phyloP scores from a whole-genome alignment of 2,329 filamentous ascomycete genomes.

The Aspergillus felis region DNA sequence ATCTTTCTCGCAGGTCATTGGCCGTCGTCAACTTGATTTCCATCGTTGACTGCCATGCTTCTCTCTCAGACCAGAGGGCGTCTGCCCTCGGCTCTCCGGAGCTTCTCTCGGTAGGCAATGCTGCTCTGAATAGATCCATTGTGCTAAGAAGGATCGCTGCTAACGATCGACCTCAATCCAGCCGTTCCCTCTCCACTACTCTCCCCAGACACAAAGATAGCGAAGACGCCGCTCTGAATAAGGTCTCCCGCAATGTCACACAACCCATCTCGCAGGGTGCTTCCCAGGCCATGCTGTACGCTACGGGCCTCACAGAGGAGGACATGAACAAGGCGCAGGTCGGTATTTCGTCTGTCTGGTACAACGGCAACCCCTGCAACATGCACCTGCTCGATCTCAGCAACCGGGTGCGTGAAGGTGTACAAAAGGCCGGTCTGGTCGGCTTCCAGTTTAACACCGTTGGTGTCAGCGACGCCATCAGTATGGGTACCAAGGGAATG shows the following conservation, averaged over 20 bases:
- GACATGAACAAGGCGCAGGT: constrained; percentile 97
- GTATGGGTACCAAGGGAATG: constrained; percentile 98
- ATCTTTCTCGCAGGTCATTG: neutral
- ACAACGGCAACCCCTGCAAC: constrained; percentile 96
- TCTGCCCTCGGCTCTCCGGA: constrained; percentile 24
- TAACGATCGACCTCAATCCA: constrained; percentile 7
- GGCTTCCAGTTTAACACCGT: constrained; percentile 99
- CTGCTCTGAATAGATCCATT: constrained; percentile 3
- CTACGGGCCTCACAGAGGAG: constrained; percentile 77
- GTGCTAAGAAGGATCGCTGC: constrained; percentile 1
- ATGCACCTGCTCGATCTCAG: constrained; percentile 96
- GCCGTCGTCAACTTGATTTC: neutral
- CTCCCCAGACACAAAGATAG: constrained; percentile 42
- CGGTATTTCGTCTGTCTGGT: constrained; percentile 97
- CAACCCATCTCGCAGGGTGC: constrained; percentile 98
- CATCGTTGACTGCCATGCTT: constrained; percentile 2
- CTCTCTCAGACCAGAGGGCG: constrained; percentile 22
- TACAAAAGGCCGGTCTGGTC: constrained; percentile 72
- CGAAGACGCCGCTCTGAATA: constrained; percentile 65
- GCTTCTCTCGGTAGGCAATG: constrained; percentile 18
- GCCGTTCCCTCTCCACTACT: constrained; percentile 41
- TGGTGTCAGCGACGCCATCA: constrained; percentile 94
- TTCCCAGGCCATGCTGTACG: constrained; percentile 98
- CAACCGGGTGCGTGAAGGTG: constrained; percentile 68
- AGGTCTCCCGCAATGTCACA: constrained; percentile 77